A percentile compares a stretch with the other conserved stretches of the same genome.
Conservation (phyloP, 306 rosid genomes). For the Gleditsia sinensis region DNA sequence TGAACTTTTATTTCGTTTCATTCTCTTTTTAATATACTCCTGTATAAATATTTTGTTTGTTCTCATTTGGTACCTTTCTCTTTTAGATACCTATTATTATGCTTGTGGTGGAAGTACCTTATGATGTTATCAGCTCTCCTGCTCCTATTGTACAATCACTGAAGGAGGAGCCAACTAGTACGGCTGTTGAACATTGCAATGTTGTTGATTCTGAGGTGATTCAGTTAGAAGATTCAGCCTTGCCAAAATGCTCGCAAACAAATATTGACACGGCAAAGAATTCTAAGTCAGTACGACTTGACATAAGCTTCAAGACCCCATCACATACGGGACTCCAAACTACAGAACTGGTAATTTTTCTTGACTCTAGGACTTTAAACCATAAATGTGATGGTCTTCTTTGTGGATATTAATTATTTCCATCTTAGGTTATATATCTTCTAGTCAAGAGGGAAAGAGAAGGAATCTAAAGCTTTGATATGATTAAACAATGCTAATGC, state of each 20-base stretch:
- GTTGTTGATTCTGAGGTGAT: constrained; percentile 37
- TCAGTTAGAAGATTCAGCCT: constrained; percentile 52
- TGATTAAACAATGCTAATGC: no score
- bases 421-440: not conserved
- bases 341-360: constrained; percentile 56
- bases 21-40: not conserved
- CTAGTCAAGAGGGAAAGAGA: not conserved
- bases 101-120: constrained; percentile 79
- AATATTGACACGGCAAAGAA: constrained; percentile 34
- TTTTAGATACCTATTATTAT: constrained; percentile 68
- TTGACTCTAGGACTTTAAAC: not conserved
- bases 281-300: constrained; percentile 63
- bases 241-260: constrained; percentile 48
- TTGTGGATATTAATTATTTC: not conserved
- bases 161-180: constrained; percentile 52
- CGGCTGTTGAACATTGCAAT: constrained; percentile 40
- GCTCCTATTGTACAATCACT: constrained; percentile 62
- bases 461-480: not conserved
- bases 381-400: not conserved
- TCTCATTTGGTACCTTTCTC: constrained; percentile 33
- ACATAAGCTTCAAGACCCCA: constrained; percentile 68
- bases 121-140: constrained; percentile 51
- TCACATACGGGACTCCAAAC: constrained; percentile 81
- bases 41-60: not conserved
- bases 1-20: not conserved